Evolutionary conservation across 225 moss, liverwort and hornwort genomes (phyloP), one percentile per base, ranked within the genome.

Genomic region (Antitrichia curtipendula): DNA sequence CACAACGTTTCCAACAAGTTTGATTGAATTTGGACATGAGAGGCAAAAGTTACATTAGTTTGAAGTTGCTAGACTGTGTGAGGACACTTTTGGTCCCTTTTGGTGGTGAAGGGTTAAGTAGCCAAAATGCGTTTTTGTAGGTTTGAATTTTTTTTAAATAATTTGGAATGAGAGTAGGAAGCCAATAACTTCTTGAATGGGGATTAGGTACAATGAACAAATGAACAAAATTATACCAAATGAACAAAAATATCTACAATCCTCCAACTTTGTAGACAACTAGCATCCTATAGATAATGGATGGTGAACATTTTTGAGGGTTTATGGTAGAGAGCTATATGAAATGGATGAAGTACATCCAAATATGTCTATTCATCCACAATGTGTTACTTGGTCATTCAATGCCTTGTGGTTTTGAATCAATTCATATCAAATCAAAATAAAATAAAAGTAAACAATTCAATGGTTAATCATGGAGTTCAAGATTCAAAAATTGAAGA

Each of bases 381-480:
- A 50, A 32, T 21, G 8, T 32, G 3, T 5, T 34, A 2, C 13
- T 34, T 75, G 8, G 21, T 19, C 20, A 50, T 13, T 75, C 13
- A 52, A 32, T 75, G 21, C 5, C 21, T 34, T 52, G 13, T 22
- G 2, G 6, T 75, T 36, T 75, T 36, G 8, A 31, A 75, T 23
- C 13, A 75, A 36, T 23, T 34, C 12, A 20, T 12, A 0, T 74
- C 8, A 50, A 74, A 34, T 1, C 8, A 2, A 34, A 5, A 0
- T 3, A 34, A 76, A 36, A 0, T 12, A 36, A 36, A 34, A 0
- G 32, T 47, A 53, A 9, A 36, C 3, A 36, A 36, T 22, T 21
- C 5, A 50, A 31, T 8, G 1, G 0, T 8, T 34, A 12, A 8
- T 2, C 0, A 0, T 50, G 34, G 21, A 8, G 0, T 34, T 50